Evolutionary conservation across 805 yeast species (phyloP).

Genomic region (Kodamaea kaohsiungensis): DNA sequence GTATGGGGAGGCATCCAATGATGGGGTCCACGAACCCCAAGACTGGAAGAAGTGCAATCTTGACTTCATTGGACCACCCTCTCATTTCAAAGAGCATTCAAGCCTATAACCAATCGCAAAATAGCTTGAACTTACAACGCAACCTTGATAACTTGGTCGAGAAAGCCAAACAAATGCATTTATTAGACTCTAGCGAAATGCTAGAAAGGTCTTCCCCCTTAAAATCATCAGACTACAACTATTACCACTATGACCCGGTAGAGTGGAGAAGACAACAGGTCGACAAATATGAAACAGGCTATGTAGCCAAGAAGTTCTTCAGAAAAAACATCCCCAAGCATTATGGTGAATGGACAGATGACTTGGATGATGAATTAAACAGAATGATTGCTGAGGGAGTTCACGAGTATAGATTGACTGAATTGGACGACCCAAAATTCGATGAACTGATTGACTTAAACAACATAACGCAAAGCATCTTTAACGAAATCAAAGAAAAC

Average conservation of each 20-base stretch:
- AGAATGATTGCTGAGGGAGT: conserved; percentile 6
- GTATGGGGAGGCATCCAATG: neutral
- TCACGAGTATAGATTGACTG: neutral
- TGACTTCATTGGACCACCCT: conserved; percentile 11
- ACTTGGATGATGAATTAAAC: conserved; percentile 9
- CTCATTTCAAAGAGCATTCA: conserved; percentile 10
- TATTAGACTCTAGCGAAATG: conserved; percentile 1
- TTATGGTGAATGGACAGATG: conserved; percentile 11
- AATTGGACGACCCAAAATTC: conserved; percentile 6
- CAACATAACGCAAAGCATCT: conserved; percentile 2
- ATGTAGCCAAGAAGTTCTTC: conserved; percentile 6
- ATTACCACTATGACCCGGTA: conserved; percentile 5
- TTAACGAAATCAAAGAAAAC: conserved; percentile 7
- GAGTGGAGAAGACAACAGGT: conserved; percentile 6
- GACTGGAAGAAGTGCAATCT: conserved; percentile 7
- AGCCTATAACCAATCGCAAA: conserved; percentile 10
- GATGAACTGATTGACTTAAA: conserved; percentile 8
- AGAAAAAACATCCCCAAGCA: conserved; percentile 5
- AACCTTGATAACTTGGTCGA: conserved; percentile 1
- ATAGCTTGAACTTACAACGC: neutral
- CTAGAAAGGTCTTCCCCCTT: conserved; percentile 1
- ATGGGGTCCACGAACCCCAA: neutral
- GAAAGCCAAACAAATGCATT: neutral
- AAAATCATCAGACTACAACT: conserved; percentile 1
- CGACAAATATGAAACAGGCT: conserved; percentile 2